Evolutionary conservation across 2,329 filamentous ascomycete species (phyloP), one percentile per base, ranked within the genome.

Genomic region (Dothiorella sarmentorum): DNA sequence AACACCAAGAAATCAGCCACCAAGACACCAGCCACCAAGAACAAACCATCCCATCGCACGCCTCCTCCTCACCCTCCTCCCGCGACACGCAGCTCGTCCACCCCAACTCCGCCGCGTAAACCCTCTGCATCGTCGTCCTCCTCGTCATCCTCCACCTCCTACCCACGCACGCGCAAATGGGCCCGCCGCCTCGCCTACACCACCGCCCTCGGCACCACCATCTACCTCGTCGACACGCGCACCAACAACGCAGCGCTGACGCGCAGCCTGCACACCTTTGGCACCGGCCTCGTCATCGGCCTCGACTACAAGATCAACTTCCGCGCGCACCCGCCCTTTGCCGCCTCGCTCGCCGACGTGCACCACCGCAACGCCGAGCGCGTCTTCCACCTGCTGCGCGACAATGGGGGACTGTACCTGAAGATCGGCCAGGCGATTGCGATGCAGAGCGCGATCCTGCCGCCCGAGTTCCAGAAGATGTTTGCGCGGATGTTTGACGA

Each of bases 361-460:
- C 94, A 99, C 74, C 78, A 82, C 35, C 86, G 94, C 61, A 96
- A 89, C 69, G 94, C 94, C 0, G 85, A 91, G 75, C 82, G 90
- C 24, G 77, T 97, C 35, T 96, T 90, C 61, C 81, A 93, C 27
- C 77, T 99, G 62, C 80, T 97, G 64, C 83, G 90, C 24, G 78
- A 84, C 58, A 99, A 99, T 80, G 93, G 94, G 61, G 94, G 94
- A 0, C 76, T 99, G 17, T 99, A 97, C 70, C 80, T 97, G 69
- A 99, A 99, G 81, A 97, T 99, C 60, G 94, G 94, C 0, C 94
- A 99, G 79, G 94, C 94, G 4, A 93, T 99, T 65, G 94, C 93
- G 13, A 97, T 97, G 94, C 94, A 99, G 79, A 93, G 89, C 65
- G 93, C 93, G 0, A 86, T 97, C 24, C 77, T 99, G 62, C 94